Evolutionary conservation across 1,139 yeast genomes (phyloP).

Genomic region (Geotrichum phurueaensis): DNA sequence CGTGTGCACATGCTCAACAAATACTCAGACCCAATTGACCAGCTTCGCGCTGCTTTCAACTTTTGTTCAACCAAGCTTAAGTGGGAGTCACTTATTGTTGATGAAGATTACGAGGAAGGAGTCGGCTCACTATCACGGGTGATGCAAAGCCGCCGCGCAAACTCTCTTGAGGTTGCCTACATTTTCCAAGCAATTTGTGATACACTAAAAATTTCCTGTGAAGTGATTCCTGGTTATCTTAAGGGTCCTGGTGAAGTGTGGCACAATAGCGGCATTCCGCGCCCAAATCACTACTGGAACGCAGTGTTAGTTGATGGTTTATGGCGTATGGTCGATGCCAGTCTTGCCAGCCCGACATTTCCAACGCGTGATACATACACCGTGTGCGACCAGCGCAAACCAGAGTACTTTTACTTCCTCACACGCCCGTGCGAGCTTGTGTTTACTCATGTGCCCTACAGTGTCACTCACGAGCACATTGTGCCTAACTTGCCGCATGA

Average conservation of each 20-base stretch:
- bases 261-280: constrained; percentile 40
- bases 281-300: constrained; percentile 84
- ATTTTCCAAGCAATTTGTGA: constrained; percentile 68
- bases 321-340: constrained; percentile 72
- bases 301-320: constrained; percentile 61
- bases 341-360: constrained; percentile 52
- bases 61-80: constrained; percentile 50
- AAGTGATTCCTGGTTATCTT: constrained; percentile 74
- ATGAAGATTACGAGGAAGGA: constrained; percentile 20
- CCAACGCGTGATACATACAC: constrained; percentile 37
- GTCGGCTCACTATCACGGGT: constrained; percentile 27
- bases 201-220: constrained; percentile 65
- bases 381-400: constrained; percentile 20
- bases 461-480: constrained; percentile 74
- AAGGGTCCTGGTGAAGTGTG: constrained; percentile 64
- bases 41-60: constrained; percentile 56
- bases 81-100: constrained; percentile 30
- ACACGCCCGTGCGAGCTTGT: constrained; percentile 68
- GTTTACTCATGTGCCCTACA: constrained; percentile 80
- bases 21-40: constrained; percentile 41
- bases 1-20: constrained; percentile 11
- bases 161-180: constrained; percentile 72
- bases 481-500: constrained; percentile 76
- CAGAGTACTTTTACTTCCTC: constrained; percentile 63
- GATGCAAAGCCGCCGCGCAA: constrained; percentile 44